Conservation (phyloP, 2,329 filamentous ascomycete species). For the Fusarium sp. region DNA sequence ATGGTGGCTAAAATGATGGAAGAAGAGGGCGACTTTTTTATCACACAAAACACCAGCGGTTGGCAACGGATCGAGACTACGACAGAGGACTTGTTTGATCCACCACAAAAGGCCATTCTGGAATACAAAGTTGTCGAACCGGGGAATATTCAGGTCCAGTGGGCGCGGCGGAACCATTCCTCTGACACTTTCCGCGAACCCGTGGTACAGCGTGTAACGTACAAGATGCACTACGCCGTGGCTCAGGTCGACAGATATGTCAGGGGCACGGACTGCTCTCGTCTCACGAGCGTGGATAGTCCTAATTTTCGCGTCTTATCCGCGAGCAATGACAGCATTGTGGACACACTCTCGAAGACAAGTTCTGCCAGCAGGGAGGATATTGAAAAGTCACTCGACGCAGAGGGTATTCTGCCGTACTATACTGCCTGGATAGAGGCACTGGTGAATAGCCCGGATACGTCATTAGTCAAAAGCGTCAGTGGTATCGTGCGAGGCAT, state of each 20-base stretch:
- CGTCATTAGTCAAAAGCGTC: neutral
- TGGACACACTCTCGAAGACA: neutral
- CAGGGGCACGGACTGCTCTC: neutral
- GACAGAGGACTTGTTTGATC: neutral
- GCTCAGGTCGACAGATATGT: neutral
- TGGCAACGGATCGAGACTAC: neutral
- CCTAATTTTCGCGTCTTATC: neutral
- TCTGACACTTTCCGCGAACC: neutral
- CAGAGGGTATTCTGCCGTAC: neutral
- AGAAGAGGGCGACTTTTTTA: neutral
- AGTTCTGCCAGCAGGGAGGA: neutral
- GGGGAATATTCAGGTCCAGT: neutral
- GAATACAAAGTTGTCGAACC: neutral
- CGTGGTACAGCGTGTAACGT: neutral
- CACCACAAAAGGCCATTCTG: neutral
- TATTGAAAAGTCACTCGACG: neutral
- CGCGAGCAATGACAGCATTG: neutral
- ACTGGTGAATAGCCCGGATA: neutral
- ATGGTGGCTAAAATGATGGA: neutral
- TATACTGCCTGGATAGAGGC: neutral
- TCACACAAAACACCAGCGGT: neutral
- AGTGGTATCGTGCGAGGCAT: neutral
- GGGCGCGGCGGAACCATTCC: neutral
- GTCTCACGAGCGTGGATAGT: neutral
- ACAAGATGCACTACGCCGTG: conserved; percentile 4